A percentile compares a stretch with the other conserved stretches of the same genome.
These are phyloP conservation scores for Tolypocladium guangdongense DNA, from an alignment of 2,329 filamentous ascomycete species.

Conservation along the genomic window DNA sequence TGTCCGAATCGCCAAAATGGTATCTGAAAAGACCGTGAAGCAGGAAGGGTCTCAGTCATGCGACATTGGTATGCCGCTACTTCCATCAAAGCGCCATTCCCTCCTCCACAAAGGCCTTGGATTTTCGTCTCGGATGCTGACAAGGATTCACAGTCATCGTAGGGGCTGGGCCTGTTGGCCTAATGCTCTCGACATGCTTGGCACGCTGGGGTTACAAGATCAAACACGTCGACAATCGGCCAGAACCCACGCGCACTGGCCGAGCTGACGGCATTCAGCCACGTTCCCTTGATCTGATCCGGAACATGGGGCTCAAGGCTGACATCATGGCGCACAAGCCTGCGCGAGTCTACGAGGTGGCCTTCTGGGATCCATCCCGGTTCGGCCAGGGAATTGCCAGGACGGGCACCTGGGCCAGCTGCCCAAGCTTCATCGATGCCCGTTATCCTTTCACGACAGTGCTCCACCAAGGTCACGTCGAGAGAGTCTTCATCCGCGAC, in stretches of 20 bases:
- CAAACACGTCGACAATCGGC: slow-evolving; percentile 86
- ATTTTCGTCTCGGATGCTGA: slow-evolving; percentile 8
- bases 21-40: not conserved
- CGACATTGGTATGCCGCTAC: slow-evolving; percentile 29
- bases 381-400: slow-evolving; percentile 48
- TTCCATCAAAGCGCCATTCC: not conserved
- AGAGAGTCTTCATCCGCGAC: slow-evolving; percentile 58
- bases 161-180: slow-evolving; percentile 78
- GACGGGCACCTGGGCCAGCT: slow-evolving; percentile 74
- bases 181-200: slow-evolving; percentile 79
- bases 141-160: slow-evolving; percentile 56
- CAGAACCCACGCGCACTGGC: slow-evolving; percentile 74
- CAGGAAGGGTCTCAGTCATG: slow-evolving; percentile 16
- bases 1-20: not conserved
- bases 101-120: not conserved
- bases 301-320: slow-evolving; percentile 83
- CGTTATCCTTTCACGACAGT: slow-evolving; percentile 61
- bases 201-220: slow-evolving; percentile 91
- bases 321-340: slow-evolving; percentile 81
- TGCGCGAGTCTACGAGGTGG: slow-evolving; percentile 71
- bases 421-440: slow-evolving; percentile 70
- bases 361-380: slow-evolving; percentile 57
- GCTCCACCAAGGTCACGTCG: slow-evolving; percentile 61
- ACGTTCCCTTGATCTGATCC: slow-evolving; percentile 72
- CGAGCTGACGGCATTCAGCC: slow-evolving; percentile 90